Evolutionary conservation across 768 basidiomycete genomes (phyloP), one percentile per base, ranked within the genome.

Genomic region (Russula virescens): DNA sequence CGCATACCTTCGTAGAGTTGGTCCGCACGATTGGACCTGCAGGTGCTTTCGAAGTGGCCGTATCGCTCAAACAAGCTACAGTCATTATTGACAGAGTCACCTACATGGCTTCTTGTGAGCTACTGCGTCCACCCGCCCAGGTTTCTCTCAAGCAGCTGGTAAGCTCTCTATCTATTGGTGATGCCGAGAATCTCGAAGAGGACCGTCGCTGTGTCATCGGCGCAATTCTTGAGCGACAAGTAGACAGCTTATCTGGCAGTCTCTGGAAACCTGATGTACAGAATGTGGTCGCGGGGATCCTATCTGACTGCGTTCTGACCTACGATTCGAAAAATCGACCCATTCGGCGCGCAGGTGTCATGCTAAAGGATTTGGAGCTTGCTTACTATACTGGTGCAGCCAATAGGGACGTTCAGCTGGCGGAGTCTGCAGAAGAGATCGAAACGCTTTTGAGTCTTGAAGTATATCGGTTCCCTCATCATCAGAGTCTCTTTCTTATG

Each of bases 61-160:
- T 76, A 28, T 68, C 74, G 2, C 72, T 83, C 40, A 83, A 79
- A 65, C 86, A 88, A 60, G 78, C 90, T 7, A 80, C 76, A 0
- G 71, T 74, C 9, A 79, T 91, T 46, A 68, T 92, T 19, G 88
- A 91, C 63, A 76, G 84, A 21, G 74, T 85, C 25, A 86, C 89
- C 0, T 87, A 85, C 61, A 77, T 88, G 25, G 86, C 82, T 14
- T 74, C 81, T 2, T 87, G 81, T 70, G 89, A 92, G 31, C 80
- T 92, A 5, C 75, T 88, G 31, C 74, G 87, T 51, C 66, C 75
- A 9, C 73, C 83, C 0, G 70, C 73, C 6, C 74, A 78, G 14
- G 76, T 88, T 6, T 84, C 86, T 0, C 70, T 89, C 5, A 71
- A 69, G 43, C 55, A 40, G 9, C 23, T 52, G 19, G 48, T 61